Evolutionary conservation across 148 eudicot genomes (phyloP).

Genomic region (Oxyria digyna): DNA sequence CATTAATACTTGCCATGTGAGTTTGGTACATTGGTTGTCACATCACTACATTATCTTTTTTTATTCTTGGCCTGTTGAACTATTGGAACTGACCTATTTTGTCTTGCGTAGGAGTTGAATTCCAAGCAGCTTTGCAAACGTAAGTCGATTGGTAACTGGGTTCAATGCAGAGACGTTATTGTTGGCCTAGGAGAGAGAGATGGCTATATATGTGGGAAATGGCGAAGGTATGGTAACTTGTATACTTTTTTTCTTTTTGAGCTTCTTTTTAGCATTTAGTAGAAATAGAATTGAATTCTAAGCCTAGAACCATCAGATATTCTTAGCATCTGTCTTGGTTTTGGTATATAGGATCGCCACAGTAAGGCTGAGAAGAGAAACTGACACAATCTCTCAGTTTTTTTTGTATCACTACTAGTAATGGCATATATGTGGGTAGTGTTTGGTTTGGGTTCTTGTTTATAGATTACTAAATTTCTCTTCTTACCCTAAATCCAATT

Average conservation of each 20-base stretch:
- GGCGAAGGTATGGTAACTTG: slow-evolving; percentile 61
- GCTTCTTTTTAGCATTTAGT: neutral
- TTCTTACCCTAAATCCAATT: no score
- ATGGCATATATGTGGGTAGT: neutral
- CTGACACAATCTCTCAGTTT: neutral
- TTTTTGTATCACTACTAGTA: neutral
- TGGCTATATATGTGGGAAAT: slow-evolving; percentile 78
- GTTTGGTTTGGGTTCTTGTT: neutral
- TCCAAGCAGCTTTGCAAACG: slow-evolving; percentile 29
- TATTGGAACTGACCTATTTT: slow-evolving; percentile 4
- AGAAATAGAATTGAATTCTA: neutral
- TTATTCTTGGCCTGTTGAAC: slow-evolving; percentile 7
- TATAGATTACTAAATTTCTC: neutral
- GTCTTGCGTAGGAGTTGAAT: slow-evolving; percentile 26
- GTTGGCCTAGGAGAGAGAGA: slow-evolving; percentile 47
- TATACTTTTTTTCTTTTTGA: neutral
- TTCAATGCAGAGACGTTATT: slow-evolving; percentile 67
- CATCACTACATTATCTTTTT: slow-evolving; percentile 1
- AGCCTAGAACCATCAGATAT: neutral
- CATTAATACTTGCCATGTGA: slow-evolving; percentile 30
- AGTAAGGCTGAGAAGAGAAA: neutral
- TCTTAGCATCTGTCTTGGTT: neutral
- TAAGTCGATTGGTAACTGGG: slow-evolving; percentile 76
- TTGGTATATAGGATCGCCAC: neutral
- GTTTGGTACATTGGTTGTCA: slow-evolving; percentile 12